phyloP scores from a whole-genome alignment of 2,329 filamentous ascomycete genomes.

The Paecilomyces formosus region DNA sequence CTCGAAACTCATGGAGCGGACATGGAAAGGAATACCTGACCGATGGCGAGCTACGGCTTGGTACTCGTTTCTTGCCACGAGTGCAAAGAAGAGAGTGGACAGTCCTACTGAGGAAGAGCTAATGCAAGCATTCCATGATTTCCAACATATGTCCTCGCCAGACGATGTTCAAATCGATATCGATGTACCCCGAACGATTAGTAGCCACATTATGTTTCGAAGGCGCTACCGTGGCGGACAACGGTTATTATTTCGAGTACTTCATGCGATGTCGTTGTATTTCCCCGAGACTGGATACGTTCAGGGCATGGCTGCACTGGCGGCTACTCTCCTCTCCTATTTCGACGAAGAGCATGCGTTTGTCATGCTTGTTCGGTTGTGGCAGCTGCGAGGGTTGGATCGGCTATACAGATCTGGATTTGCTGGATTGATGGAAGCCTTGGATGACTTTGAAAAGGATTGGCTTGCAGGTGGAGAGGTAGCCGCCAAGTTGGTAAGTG shows the following conservation, averaged over 20 bases:
- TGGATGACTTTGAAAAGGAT: constrained; percentile 74
- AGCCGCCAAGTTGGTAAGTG: constrained; percentile 67
- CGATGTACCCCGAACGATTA: constrained; percentile 92
- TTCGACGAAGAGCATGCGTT: constrained; percentile 94
- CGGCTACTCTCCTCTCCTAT: constrained; percentile 88
- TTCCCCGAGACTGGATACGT: constrained; percentile 91
- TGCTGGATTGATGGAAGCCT: constrained; percentile 73
- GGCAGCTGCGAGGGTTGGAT: constrained; percentile 80
- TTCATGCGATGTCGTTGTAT: constrained; percentile 87
- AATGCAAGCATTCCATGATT: constrained; percentile 61
- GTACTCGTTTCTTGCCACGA: constrained; percentile 82
- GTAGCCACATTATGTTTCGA: constrained; percentile 94
- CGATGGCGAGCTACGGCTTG: constrained; percentile 89
- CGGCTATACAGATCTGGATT: constrained; percentile 80
- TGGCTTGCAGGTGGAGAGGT: constrained; percentile 78
- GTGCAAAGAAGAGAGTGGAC: constrained; percentile 58
- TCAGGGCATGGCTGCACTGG: constrained; percentile 92
- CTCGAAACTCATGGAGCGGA: constrained; percentile 80
- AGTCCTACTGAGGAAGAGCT: constrained; percentile 64
- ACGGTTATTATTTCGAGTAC: constrained; percentile 79
- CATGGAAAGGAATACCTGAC: constrained; percentile 97
- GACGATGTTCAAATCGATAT: constrained; percentile 97
- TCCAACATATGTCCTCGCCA: constrained; percentile 67
- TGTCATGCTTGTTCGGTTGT: constrained; percentile 92
- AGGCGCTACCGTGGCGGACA: constrained; percentile 86